Evolutionary conservation across 768 basidiomycete species (phyloP), one percentile per base, ranked within the genome.

Genomic region (Trametes coccinea): DNA sequence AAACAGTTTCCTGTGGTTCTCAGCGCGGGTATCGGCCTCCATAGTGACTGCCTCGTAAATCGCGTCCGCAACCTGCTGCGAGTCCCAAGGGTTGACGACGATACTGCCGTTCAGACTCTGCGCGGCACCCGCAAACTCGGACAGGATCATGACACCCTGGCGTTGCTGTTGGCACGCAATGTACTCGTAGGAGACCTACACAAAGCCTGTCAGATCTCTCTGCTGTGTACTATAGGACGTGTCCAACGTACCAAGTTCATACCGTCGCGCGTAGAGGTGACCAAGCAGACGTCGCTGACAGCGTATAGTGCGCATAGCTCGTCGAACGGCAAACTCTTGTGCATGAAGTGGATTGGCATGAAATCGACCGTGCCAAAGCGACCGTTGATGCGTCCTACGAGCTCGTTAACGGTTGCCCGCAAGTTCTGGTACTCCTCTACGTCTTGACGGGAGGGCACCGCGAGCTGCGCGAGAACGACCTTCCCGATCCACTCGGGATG

Each of bases 401-500:
- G 85, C 74, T 99, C 95, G 79, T 98, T 98, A 55, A 98, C 95
- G 2, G 91, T 93, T 16, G 94, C 87, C 14, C 97, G 87, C 61
- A 98, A 77, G 76, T 98, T 98, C 75, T 99, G 97, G 73, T 99
- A 99, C 76, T 99, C 97, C 76, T 99, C 97, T 54, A 99, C 97
- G 71, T 98, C 97, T 75, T 97, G 95, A 29, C 97, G 83, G 6
- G 95, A 98, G 2, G 97, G 97, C 8, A 99, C 95, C 7, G 97
- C 97, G 5, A 99, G 85, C 77, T 99, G 97, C 8, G 93, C 94
- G 47, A 99, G 81, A 2, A 99, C 97, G 60, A 98, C 92, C 82
- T 96, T 99, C 69, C 97, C 97, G 68, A 98, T 93, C 95, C 95
- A 98, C 76, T 99, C 97, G 4, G 97, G 97, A 73, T 99, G 96